A percentile compares a stretch with the other conserved stretches of the same genome.
Conservation (phyloP, 2,329 filamentous ascomycete genomes). For the Cytospora piceae region DNA sequence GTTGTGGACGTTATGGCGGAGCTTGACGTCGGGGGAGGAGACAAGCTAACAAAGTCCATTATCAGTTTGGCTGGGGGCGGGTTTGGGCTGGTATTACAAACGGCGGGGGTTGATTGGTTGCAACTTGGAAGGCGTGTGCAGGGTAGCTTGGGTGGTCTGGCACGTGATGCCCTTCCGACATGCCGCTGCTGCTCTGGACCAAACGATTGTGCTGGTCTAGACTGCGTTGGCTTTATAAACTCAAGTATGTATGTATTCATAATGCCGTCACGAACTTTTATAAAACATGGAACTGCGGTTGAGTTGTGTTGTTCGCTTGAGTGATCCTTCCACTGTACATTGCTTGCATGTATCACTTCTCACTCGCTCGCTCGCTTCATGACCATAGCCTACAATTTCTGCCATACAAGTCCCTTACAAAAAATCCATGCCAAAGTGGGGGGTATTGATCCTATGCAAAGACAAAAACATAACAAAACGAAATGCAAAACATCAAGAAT, state of each 20-base stretch:
- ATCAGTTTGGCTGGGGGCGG: conserved; percentile 19
- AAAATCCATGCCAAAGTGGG: background rate
- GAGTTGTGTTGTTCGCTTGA: no score
- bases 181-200: no score
- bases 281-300: no score
- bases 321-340: conserved; percentile 5
- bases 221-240: no score
- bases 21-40: conserved; percentile 23
- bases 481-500: background rate
- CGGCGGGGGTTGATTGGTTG: conserved; percentile 31
- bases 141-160: background rate
- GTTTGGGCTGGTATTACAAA: conserved; percentile 34
- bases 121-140: background rate
- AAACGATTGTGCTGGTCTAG: no score
- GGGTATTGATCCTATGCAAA: conserved; percentile 19
- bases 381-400: background rate
- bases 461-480: background rate
- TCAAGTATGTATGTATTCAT: no score
- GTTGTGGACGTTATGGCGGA: conserved; percentile 13
- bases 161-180: conserved; percentile 12
- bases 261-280: no score
- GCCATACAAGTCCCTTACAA: background rate
- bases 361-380: conserved; percentile 6
- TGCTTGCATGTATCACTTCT: conserved; percentile 1
- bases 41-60: background rate